Conservation (phyloP, 768 basidiomycete genomes). For the Mycena maculata region DNA sequence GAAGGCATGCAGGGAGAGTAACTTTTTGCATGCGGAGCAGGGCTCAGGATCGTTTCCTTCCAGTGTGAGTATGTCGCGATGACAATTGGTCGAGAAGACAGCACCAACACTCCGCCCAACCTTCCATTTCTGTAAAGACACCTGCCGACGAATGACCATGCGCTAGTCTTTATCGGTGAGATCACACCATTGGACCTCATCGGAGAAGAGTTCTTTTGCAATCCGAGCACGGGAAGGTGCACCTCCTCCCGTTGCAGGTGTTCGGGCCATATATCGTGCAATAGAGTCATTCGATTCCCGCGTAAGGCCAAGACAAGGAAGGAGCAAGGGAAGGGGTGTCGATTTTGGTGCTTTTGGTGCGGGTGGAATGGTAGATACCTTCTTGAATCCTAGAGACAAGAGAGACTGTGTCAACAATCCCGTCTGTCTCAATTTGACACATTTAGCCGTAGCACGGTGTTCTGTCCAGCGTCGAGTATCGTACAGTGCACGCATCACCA, state of each 20-base stretch:
- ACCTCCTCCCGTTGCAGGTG: conserved; percentile 14
- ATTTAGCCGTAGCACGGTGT: conserved; percentile 29
- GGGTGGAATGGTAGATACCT: no score
- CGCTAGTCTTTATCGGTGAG: background rate
- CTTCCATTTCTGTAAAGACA: conserved; percentile 12
- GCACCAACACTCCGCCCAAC: conserved; percentile 16
- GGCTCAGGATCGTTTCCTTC: background rate
- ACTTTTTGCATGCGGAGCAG: no score
- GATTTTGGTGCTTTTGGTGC: no score
- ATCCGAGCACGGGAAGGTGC: conserved; percentile 23
- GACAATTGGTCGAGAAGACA: conserved; percentile 26
- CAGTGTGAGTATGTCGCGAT: background rate
- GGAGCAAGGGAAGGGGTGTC: no score
- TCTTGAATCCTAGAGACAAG: conserved; percentile 1
- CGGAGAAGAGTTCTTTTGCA: background rate
- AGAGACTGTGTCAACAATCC: conserved; percentile 3
- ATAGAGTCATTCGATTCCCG: conserved; percentile 12
- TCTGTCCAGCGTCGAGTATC: conserved; percentile 30
- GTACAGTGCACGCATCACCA: conserved; percentile 34
- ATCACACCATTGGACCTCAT: background rate
- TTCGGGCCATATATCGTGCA: conserved; percentile 17
- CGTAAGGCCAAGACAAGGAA: conserved; percentile 32
- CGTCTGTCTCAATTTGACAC: background rate
- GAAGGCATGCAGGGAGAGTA: no score
- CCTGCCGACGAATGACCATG: conserved; percentile 18